Conservation (phyloP, 768 basidiomycete genomes). For the Calocybe indica region DNA sequence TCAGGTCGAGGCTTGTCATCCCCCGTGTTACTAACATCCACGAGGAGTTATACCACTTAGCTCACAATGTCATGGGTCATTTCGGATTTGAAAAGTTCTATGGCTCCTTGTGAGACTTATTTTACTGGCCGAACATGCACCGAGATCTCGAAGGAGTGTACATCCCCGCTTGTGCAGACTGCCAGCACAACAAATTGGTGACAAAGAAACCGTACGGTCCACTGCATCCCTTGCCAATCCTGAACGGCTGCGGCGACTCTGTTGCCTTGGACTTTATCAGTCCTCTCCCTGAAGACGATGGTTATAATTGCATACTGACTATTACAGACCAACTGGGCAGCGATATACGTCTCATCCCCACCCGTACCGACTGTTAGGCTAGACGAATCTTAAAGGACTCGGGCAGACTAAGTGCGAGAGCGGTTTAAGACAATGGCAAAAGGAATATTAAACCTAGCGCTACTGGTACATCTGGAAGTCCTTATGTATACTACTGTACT, state of each 20-base stretch:
- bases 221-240: constrained; percentile 17
- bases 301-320: constrained; percentile 16
- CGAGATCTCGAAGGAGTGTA: too few species aligned
- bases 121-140: too few species aligned
- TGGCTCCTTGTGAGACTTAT: too few species aligned
- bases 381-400: too few species aligned
- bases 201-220: constrained; percentile 15
- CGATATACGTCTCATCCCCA: constrained; percentile 8
- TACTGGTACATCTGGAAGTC: too few species aligned
- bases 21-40: constrained; percentile 12
- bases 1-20: constrained; percentile 14
- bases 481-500: too few species aligned
- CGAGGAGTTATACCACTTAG: constrained; percentile 17
- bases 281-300: constrained; percentile 19
- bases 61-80: constrained; percentile 23
- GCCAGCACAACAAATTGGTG: constrained; percentile 21
- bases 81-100: too few species aligned
- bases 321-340: too few species aligned
- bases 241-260: constrained; percentile 7
- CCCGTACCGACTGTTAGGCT: constrained; percentile 3
- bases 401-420: too few species aligned
- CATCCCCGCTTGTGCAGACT: too few species aligned
- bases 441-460: too few species aligned
- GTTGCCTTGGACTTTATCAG: constrained; percentile 25
- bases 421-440: too few species aligned